Percentiles rank a stretch among this genome's conserved stretches.
Evolutionary conservation across 345 rosid species (phyloP).

Genomic region (Eucalyptus fibrosa): DNA sequence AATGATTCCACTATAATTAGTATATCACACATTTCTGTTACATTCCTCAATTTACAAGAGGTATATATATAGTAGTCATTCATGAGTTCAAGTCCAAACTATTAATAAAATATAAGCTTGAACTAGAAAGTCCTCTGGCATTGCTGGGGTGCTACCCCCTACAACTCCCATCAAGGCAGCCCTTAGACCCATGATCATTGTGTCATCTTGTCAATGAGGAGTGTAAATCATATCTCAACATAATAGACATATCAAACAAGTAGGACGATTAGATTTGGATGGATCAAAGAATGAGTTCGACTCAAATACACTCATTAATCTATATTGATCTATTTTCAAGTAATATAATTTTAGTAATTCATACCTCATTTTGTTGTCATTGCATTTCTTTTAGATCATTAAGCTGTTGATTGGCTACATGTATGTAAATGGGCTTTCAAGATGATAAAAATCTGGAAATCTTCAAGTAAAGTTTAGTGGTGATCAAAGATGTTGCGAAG

Average conservation of each 20-base stretch:
- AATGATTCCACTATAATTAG: too few relatives aligned
- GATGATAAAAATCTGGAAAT: not conserved
- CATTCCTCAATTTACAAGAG: too few relatives aligned
- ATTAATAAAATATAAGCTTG: too few relatives aligned
- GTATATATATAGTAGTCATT: too few relatives aligned
- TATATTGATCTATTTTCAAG: not conserved
- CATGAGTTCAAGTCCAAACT: too few relatives aligned
- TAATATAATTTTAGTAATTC: not conserved
- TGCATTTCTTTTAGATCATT: not conserved
- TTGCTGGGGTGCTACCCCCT: too few relatives aligned
- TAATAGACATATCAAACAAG: not conserved
- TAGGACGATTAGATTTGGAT: not conserved
- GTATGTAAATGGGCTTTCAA: not conserved
- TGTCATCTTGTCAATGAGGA: fast-evolving
- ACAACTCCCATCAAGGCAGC: fast-evolving
- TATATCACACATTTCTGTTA: fast-evolving
- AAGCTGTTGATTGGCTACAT: not conserved
- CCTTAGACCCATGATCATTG: fast-evolving
- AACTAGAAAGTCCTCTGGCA: too few relatives aligned
- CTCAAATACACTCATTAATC: not conserved
- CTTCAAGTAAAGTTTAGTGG: not conserved
- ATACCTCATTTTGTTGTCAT: not conserved
- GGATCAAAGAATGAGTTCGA: fast-evolving
- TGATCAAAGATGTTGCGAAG: not conserved
- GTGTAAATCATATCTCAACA: too few relatives aligned